Evolutionary conservation across 352 stramenopile genomes (phyloP).

Genomic region (Phytopythium litorale): DNA sequence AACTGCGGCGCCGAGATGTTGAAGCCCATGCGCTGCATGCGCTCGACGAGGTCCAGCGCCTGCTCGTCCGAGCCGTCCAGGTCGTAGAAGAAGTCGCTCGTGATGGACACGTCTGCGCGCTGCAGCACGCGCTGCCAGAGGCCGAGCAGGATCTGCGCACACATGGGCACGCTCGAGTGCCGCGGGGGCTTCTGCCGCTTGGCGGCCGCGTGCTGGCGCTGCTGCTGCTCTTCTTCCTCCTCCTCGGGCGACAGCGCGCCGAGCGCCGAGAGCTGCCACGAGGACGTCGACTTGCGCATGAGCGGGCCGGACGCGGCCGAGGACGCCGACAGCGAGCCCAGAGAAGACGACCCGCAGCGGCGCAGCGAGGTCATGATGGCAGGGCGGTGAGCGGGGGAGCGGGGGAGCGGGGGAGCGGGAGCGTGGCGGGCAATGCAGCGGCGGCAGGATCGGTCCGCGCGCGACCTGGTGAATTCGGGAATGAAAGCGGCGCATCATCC

Average conservation of each 20-base stretch:
- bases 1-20: constrained; percentile 62
- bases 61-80: constrained; percentile 55
- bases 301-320: neutral
- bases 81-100: constrained; percentile 67
- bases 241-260: constrained; percentile 18
- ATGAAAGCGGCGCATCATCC: neutral
- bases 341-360: neutral
- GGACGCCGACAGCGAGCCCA: neutral
- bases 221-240: constrained; percentile 33
- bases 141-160: constrained; percentile 57
- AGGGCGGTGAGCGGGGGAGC: neutral
- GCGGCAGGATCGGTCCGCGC: neutral
- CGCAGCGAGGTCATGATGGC: neutral
- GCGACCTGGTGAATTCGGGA: neutral
- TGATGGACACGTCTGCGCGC: constrained; percentile 52
- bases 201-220: constrained; percentile 6
- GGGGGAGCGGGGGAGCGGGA: too few species aligned
- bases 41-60: constrained; percentile 45
- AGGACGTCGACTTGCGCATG: constrained; percentile 56
- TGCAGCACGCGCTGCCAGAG: constrained; percentile 64
- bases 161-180: constrained; percentile 61
- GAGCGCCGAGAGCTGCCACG: constrained; percentile 40
- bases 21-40: constrained; percentile 64
- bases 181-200: constrained; percentile 55
- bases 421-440: too few species aligned